A percentile compares a stretch with the other conserved stretches of the same genome.
Evolutionary conservation across 768 basidiomycete genomes (phyloP).

Genomic region (Asterophora parasitica): DNA sequence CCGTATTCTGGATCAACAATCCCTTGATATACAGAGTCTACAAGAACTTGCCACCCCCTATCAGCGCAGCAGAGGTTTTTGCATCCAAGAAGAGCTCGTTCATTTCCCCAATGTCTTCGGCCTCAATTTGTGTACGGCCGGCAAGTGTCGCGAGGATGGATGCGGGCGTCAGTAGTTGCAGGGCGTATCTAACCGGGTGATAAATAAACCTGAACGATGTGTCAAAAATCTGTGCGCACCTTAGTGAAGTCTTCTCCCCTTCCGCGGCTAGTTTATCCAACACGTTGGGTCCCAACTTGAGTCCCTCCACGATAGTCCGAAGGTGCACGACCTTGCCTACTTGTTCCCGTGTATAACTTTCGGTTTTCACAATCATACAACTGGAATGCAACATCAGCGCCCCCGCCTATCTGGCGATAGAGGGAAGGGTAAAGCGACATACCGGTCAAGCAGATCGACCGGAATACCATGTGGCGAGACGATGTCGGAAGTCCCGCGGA

Average conservation of each 20-base stretch:
- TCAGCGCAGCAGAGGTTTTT: slow-evolving; percentile 66
- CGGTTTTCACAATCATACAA: slow-evolving; percentile 94
- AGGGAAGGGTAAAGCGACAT: slow-evolving; percentile 18
- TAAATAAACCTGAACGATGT: neutral
- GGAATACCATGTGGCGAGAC: slow-evolving; percentile 92
- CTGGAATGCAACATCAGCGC: slow-evolving; percentile 30
- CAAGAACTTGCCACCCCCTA: slow-evolving; percentile 30
- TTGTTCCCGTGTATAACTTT: slow-evolving; percentile 76
- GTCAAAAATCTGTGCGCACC: slow-evolving; percentile 36
- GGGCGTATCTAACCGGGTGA: slow-evolving; percentile 59
- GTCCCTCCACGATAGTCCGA: slow-evolving; percentile 81
- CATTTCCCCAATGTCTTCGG: slow-evolving; percentile 92
- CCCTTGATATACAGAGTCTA: too few species aligned
- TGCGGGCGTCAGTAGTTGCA: slow-evolving; percentile 88
- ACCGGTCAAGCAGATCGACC: slow-evolving; percentile 91
- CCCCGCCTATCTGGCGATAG: neutral
- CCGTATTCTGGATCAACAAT: too few species aligned
- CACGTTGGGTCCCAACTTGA: slow-evolving; percentile 71
- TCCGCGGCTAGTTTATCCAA: slow-evolving; percentile 77
- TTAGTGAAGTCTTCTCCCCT: slow-evolving; percentile 76
- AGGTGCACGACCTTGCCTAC: slow-evolving; percentile 83
- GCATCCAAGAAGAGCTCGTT: slow-evolving; percentile 94
- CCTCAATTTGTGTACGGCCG: slow-evolving; percentile 75
- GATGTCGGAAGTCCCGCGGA: slow-evolving; percentile 91
- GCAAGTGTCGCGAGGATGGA: slow-evolving; percentile 77